A percentile compares a stretch with the other conserved stretches of the same genome.
Evolutionary conservation across 2,329 filamentous ascomycete species (phyloP).

Genomic region (Colletotrichum spinosum): DNA sequence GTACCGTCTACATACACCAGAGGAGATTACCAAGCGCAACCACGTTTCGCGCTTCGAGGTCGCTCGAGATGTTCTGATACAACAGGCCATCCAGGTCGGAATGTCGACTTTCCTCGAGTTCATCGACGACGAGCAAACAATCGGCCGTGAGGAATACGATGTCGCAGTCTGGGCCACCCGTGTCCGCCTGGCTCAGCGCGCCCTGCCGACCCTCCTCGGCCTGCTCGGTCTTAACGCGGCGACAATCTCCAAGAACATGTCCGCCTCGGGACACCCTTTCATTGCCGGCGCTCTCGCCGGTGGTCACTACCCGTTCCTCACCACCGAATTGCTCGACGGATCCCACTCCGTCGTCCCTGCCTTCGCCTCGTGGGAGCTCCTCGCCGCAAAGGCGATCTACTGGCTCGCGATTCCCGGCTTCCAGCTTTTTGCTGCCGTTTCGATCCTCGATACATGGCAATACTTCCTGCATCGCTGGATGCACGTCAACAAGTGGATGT

Average conservation of each 20-base stretch:
- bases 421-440: slow-evolving; percentile 81
- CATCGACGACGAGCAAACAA: slow-evolving; percentile 79
- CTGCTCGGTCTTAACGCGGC: slow-evolving; percentile 81
- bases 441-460: slow-evolving; percentile 94
- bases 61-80: slow-evolving; percentile 88
- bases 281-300: slow-evolving; percentile 82
- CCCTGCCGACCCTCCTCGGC: slow-evolving; percentile 78
- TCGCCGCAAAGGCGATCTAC: slow-evolving; percentile 82
- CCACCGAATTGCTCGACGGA: slow-evolving; percentile 65
- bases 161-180: slow-evolving; percentile 90
- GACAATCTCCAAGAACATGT: slow-evolving; percentile 80
- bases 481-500: slow-evolving; percentile 98
- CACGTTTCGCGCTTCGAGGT: slow-evolving; percentile 88
- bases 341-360: slow-evolving; percentile 69
- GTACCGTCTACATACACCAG: slow-evolving; percentile 94
- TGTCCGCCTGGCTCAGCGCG: slow-evolving; percentile 81
- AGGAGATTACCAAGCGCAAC: slow-evolving; percentile 88
- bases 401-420: slow-evolving; percentile 79
- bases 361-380: slow-evolving; percentile 87
- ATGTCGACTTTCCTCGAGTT: slow-evolving; percentile 76
- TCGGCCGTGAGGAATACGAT: slow-evolving; percentile 86
- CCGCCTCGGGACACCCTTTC: slow-evolving; percentile 72
- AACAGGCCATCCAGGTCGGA: slow-evolving; percentile 88
- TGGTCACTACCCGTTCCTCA: slow-evolving; percentile 81
- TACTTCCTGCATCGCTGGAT: slow-evolving; percentile 97